phyloP scores from a whole-genome alignment of 2,329 filamentous ascomycete species.

The Karstenula rhodostoma region DNA sequence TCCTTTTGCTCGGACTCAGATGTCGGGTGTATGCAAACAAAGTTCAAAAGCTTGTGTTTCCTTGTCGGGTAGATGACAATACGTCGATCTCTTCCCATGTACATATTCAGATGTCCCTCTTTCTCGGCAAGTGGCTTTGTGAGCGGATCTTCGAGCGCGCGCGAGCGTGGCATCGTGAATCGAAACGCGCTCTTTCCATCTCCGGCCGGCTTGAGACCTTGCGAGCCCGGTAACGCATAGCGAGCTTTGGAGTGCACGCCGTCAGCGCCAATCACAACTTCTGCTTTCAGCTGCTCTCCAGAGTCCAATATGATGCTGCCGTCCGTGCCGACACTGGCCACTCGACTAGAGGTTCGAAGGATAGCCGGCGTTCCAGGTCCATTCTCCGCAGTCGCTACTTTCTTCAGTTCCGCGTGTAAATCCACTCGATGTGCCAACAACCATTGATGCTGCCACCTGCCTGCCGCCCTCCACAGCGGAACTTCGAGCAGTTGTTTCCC shows the following conservation, averaged over 20 bases:
- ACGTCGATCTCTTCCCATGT: conserved; percentile 53
- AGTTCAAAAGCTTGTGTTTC: conserved; percentile 59
- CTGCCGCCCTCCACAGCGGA: conserved; percentile 49
- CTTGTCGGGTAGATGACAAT: conserved; percentile 59
- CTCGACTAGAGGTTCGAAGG: conserved; percentile 54
- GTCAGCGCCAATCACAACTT: conserved; percentile 64
- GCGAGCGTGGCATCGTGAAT: conserved; percentile 61
- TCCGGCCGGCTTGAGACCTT: conserved; percentile 50
- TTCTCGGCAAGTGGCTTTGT: conserved; percentile 49
- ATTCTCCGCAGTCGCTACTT: conserved; percentile 51
- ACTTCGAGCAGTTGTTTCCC: conserved; percentile 49
- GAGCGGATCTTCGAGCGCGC: conserved; percentile 50
- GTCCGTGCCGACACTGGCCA: conserved; percentile 50
- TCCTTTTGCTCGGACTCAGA: conserved; percentile 34
- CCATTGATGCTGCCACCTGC: conserved; percentile 63
- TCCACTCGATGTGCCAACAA: conserved; percentile 62
- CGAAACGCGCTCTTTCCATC: conserved; percentile 66
- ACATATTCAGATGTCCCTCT: conserved; percentile 55
- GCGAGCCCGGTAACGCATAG: conserved; percentile 32
- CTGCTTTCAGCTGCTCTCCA: conserved; percentile 55
- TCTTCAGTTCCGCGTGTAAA: conserved; percentile 63
- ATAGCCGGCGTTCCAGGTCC: conserved; percentile 48
- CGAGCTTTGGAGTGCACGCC: conserved; percentile 58
- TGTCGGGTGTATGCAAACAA: conserved; percentile 53
- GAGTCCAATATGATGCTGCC: conserved; percentile 56